Base-by-base conservation (phyloP, 768 basidiomycete species). In the Hygrocybe coccinea region DNA sequence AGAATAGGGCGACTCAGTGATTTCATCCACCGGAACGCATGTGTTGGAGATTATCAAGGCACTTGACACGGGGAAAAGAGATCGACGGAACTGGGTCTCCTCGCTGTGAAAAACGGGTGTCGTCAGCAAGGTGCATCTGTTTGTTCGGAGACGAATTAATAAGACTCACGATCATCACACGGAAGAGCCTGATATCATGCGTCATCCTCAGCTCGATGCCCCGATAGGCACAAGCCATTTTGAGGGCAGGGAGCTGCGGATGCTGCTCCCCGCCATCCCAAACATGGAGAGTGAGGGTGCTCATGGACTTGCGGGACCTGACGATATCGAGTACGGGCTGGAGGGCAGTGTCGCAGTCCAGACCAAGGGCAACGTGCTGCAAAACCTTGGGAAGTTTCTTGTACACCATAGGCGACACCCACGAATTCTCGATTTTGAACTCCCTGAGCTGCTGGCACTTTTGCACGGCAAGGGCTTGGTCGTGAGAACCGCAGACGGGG, bases 191-290 rank as follows among this genome's bases (percentile, higher is more conserved):
- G 39, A 87, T 71, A 62, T 85, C 79, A 46, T 67, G 68, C 25
- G 79, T 79, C 35, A 82, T 67, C 52, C 69, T 67, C 60, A 88
- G 65, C 25, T 78, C 77, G 44, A 88, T 73, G 46, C 86, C 86
- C 57, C 76, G 74, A 61, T 76, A 75, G 14, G 83, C 84, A 67
- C 87, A 90, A 3, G 78, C 79, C 60, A 85, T 82, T 69, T 78
- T 82, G 57, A 90, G 70, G 37, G 74, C 72, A 21, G 79, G 62
- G 34, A 86, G 73, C 59, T 79, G 74, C 37, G 76, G 69, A 54
- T 87, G 80, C 11, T 61, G 64, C 44, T 77, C 69, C 2, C 81
- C 81, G 37, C 76, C 76, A 39, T 75, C 71, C 77, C 81, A 83
- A 38, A 83, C 41, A 53, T 83, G 78, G 43, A 85, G 68, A 9